Conservation (phyloP, 2,329 filamentous ascomycete species). For the Alternaria gansuensis region DNA sequence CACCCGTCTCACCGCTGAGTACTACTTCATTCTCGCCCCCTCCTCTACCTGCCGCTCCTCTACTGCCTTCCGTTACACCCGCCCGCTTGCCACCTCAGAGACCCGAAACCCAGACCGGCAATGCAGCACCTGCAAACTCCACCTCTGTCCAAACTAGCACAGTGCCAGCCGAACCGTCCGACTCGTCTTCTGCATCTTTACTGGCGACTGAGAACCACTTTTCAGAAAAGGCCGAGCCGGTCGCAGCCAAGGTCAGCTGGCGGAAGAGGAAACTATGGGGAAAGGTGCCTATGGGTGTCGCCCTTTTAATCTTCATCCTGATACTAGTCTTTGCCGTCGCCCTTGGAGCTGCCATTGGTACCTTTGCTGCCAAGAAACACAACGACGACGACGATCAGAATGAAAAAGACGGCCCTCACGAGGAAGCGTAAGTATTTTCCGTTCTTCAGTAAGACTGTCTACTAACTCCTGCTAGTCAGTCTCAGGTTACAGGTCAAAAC, state of each 20-base stretch:
- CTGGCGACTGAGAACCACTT: slow-evolving; percentile 34
- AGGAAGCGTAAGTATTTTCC: slow-evolving; percentile 43
- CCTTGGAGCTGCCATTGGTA: slow-evolving; percentile 64
- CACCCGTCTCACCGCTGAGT: slow-evolving; percentile 35
- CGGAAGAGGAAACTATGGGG: slow-evolving; percentile 59
- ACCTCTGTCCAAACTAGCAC: slow-evolving; percentile 20
- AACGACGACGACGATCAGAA: slow-evolving; percentile 28
- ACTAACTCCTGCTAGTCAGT: slow-evolving; percentile 39
- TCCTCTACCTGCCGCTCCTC: slow-evolving; percentile 32
- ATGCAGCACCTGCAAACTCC: slow-evolving; percentile 29
- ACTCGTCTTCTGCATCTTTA: slow-evolving; percentile 42
- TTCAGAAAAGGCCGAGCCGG: slow-evolving; percentile 44
- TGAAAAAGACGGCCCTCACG: slow-evolving; percentile 26
- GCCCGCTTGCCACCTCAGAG: slow-evolving; percentile 44
- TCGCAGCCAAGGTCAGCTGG: slow-evolving; percentile 41
- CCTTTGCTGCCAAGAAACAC: slow-evolving; percentile 58
- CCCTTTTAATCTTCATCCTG: slow-evolving; percentile 57
- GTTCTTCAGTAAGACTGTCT: neutral
- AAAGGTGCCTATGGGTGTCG: slow-evolving; percentile 61
- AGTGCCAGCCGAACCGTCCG: slow-evolving; percentile 39
- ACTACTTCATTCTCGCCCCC: slow-evolving; percentile 32
- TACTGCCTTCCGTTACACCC: slow-evolving; percentile 38
- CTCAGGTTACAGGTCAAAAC: slow-evolving; percentile 59
- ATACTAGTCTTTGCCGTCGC: slow-evolving; percentile 58
- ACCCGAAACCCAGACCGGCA: slow-evolving; percentile 46